Evolutionary conservation across 495 filamentous ascomycete genomes (phyloP), one percentile per base, ranked within the genome.

Genomic region (Cercophora sp.): DNA sequence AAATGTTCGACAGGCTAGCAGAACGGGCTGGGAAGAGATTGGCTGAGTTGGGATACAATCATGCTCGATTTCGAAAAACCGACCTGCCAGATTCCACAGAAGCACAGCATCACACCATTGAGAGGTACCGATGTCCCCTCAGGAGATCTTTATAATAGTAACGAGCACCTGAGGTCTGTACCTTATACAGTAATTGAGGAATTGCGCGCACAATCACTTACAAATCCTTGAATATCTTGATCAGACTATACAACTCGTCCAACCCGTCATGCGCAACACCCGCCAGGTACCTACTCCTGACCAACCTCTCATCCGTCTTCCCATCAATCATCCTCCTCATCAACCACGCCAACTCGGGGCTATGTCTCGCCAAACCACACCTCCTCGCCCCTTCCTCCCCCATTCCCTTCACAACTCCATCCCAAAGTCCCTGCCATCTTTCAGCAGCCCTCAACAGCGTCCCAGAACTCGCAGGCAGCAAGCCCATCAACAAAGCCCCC

Each of bases 341-440:
- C 11, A 56, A 40, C 54, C 54, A 56, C 31, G 18, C 36, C 11
- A 46, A 37, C 48, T 56, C 54, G 23, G 31, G 47, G 13, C 31
- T 11, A 34, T 56, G 54, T n/a, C 47, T 31, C 18, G 29, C 23
- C 3, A 51, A 13, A 1, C 54, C 54, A 18, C 47, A 25, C 23
- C 25, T 51, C 9, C 39, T 18, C 24, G 37, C 3, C 90, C 90
- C 18, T 83, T 43, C 22, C 0, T 22, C 19, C 10, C 40, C 13
- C 3, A n/a, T 22, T 4, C 1, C 13, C 8, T 16, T 16, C 15
- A 5, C 40, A 8, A 15, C 40, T 23, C 25, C 1, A 9, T 23
- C 15, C 40, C 40, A 43, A 15, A 43, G 40, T 2, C 25, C 18
- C 22, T 43, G 18, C 40, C 40, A 43, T 6, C 40, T 18, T 6